Base-by-base conservation (phyloP, 2,329 filamentous ascomycete genomes). In the Beauveria brongniartii region DNA sequence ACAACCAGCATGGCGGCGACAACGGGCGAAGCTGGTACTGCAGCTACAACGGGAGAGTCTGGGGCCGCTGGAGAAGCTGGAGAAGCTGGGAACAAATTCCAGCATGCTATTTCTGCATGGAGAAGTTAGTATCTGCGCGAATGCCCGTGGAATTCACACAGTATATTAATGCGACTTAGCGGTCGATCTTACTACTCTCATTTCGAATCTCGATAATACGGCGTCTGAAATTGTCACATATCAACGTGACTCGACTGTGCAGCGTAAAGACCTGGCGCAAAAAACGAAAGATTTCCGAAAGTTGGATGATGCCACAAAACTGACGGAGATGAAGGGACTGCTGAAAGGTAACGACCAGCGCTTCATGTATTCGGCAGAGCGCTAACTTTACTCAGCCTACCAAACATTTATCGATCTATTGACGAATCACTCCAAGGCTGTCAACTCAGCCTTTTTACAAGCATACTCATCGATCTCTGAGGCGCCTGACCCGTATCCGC, bases 221-320 rank as follows among this genome's bases (percentile, higher is more conserved):
- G 94, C 94, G n/a, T 93, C 92, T 12, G 94, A 97, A 69, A 91
- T 99, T 64, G 91, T 97, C 57, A 80, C 89, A 53, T 92, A 96
- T 72, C 95, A 99, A 72, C 85, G 92, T 68, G 94, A 97, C 74
- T 91, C 93, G n/a, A 89, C 96, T 5, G 88, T 97, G 0, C 93
- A 99, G 73, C 84, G 94, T 58, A 99, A 99, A 72, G 95, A 99
- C 63, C 80, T 99, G 22, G 94, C 95, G n/a, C 92, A 97, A 71
- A 97, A 97, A 80, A 99, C 94, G 1, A 99, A 99, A 70, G 93
- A 97, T 69, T 99, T 97, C 68, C 83, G 92, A 63, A 97, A 97
- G 73, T 82, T 96, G 12, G 93, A 97, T 68, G 92, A 99, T 78
- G 78, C 88, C 12, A 85, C 84, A 61, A 99, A 97, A 74, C 77